Evolutionary conservation across 2,329 filamentous ascomycete genomes (phyloP), one percentile per base, ranked within the genome.

Genomic region (Orbilia blumenaviensis): DNA sequence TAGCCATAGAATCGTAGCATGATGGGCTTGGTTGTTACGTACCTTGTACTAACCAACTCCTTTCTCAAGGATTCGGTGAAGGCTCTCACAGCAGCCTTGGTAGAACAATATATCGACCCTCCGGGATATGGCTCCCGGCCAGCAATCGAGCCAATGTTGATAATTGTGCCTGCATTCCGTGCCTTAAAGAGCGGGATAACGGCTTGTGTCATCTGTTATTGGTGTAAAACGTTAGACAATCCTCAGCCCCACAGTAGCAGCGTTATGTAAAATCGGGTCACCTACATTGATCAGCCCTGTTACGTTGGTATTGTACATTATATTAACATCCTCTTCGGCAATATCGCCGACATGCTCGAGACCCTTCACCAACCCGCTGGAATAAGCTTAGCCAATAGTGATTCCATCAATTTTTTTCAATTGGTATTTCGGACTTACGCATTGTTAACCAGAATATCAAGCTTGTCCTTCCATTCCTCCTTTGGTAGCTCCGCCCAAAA

Each of bases 371-470:
- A 97, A 88, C 44, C 94, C 94, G 54, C 92, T 95, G 78, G 48
- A 27, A 8, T 61, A 41, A 27, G 12, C 3, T 16, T 52, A 58
- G 14, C 48, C 21, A 32, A 54, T 9, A 18, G 23, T 23, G 16
- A 8, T 21, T 14, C n/a, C 54, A 38, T 71, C 61, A 14, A 63
- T 7, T 58, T 12, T 1, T 44, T 21, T 10, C 21, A 44, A 50
- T 8, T 6, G n/a, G 36, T 41, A 23, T 23, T n/a, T 48, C 21
- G 21, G 14, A 54, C 91, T 82, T 83, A 96, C 92, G 94, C 94
- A 86, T 98, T 98, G 85, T 99, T 99, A 25, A 99, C 92, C 74
- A 99, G 84, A 1, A 98, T 87, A 82, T 98, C 89, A 78, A 98
- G 91, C 41, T 58, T 71, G 25, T 93, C 89, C 82, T 88, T 89